These are phyloP conservation scores for Kurtzmaniella fragi DNA, from an alignment of 805 yeast genomes.

Conservation along the genomic window DNA sequence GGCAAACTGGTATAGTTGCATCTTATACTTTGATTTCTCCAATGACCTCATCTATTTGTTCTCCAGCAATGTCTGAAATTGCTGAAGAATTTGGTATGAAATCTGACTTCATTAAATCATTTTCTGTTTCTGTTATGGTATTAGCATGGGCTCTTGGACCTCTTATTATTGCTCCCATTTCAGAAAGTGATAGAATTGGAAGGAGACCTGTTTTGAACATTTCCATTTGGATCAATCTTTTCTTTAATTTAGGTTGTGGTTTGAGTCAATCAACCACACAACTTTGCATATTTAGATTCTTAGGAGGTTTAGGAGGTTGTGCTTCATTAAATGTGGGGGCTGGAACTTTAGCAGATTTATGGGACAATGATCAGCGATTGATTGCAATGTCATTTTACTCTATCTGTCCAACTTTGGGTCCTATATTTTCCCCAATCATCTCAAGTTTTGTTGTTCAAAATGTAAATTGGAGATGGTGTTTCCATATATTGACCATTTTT, in stretches of 20 bases:
- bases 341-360: constrained; percentile 62
- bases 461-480: constrained; percentile 61
- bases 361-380: constrained; percentile 46
- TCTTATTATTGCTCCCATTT: constrained; percentile 58
- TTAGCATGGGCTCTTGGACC: constrained; percentile 70
- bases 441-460: constrained; percentile 53
- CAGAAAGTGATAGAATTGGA: constrained; percentile 57
- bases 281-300: constrained; percentile 52
- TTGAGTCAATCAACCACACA: constrained; percentile 56
- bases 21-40: constrained; percentile 57
- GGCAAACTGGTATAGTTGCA: constrained; percentile 43
- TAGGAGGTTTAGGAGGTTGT: constrained; percentile 65
- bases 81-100: constrained; percentile 39
- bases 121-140: constrained; percentile 61
- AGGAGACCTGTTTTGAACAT: constrained; percentile 50
- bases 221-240: constrained; percentile 44
- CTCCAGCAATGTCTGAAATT: constrained; percentile 55
- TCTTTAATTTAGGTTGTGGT: constrained; percentile 58
- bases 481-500: constrained; percentile 54
- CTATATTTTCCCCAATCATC: constrained; percentile 58
- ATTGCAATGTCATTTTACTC: constrained; percentile 55
- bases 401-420: constrained; percentile 60
- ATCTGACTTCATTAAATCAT: constrained; percentile 38
- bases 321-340: constrained; percentile 69
- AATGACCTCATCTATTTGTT: constrained; percentile 55